These are phyloP conservation scores for Protostelium mycophagum DNA, from an alignment of 78 protist species.

Conservation along the genomic window DNA sequence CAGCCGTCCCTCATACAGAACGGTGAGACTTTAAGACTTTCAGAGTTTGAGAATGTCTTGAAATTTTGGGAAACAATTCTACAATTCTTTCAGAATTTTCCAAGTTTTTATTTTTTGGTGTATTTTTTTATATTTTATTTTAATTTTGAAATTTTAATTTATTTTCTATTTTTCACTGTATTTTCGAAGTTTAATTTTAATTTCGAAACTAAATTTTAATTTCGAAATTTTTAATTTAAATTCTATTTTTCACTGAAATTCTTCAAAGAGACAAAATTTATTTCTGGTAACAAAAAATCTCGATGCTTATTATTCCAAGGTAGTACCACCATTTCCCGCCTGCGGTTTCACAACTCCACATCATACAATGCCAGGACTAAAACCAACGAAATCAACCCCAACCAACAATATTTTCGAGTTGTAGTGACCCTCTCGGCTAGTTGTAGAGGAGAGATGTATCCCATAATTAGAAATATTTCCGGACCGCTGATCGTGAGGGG, in stretches of 20 bases:
- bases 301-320: constrained; percentile 42
- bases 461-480: constrained; percentile 31
- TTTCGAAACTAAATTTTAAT: no score
- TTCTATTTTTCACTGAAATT: no score
- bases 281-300: no score
- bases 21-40: neutral
- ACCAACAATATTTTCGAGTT: constrained; percentile 53
- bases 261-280: no score
- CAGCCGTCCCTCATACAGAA: neutral
- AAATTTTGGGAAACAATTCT: neutral
- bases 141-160: no score
- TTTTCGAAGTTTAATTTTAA: no score
- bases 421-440: constrained; percentile 38
- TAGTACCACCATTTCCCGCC: constrained; percentile 14
- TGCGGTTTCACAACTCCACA: constrained; percentile 46
- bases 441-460: constrained; percentile 6
- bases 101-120: no score
- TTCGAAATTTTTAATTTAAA: no score
- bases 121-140: no score
- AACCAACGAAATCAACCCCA: constrained; percentile 54
- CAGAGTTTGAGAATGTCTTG: neutral
- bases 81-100: no score
- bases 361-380: constrained; percentile 52
- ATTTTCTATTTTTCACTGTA: no score
- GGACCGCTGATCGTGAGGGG: constrained; percentile 63